These are phyloP conservation scores for Eremochloa ophiuroides DNA, from an alignment of 176 grass and related monocot genomes.

Conservation along the genomic window DNA sequence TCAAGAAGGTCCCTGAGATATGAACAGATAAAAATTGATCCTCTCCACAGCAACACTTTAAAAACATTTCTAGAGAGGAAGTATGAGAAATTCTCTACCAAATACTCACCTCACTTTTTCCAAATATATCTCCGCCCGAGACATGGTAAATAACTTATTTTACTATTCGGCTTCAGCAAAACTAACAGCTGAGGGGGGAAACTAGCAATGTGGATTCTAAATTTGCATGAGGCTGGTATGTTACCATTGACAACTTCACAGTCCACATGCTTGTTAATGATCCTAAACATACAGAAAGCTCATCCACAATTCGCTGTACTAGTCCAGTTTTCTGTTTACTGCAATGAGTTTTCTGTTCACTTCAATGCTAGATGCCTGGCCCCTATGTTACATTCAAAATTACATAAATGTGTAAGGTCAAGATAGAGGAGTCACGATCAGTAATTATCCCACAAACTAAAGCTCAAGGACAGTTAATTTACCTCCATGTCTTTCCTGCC, in stretches of 20 bases:
- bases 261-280: conserved; percentile 43
- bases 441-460: conserved; percentile 19
- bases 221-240: not conserved
- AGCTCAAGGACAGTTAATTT: conserved; percentile 11
- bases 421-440: not conserved
- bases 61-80: conserved; percentile 17
- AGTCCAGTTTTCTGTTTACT: conserved; percentile 64
- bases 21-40: conserved; percentile 1
- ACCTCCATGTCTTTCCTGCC: conserved; percentile 94
- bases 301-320: conserved; percentile 58
- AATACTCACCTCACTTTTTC: conserved; percentile 83
- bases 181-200: not conserved
- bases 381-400: conserved; percentile 47
- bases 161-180: not conserved
- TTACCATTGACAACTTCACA: conserved; percentile 82
- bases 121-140: conserved; percentile 88
- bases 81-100: not conserved
- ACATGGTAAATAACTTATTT: conserved; percentile 21
- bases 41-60: not conserved
- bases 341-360: too few relatives aligned
- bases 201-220: not conserved
- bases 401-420: not conserved
- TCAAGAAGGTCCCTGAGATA: conserved; percentile 87
- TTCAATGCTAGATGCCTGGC: conserved; percentile 72
- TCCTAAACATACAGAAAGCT: conserved; percentile 57